These are phyloP conservation scores for Kregervanrija delftensis DNA, from an alignment of 805 yeast species.

Conservation along the genomic window DNA sequence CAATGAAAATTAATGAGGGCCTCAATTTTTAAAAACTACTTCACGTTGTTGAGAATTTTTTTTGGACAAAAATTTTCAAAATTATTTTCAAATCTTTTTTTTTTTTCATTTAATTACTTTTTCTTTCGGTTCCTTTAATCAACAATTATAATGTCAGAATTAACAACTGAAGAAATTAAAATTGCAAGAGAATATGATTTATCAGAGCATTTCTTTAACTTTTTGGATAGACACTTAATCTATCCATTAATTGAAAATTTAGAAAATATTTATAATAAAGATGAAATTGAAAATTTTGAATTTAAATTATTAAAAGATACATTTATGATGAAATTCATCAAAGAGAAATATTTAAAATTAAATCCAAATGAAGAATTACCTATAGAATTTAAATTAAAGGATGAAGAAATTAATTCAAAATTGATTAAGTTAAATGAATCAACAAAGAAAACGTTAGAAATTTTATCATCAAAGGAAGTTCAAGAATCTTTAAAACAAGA, in stretches of 20 bases:
- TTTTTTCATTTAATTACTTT: neutral
- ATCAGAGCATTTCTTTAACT: constrained; percentile 47
- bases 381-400: constrained; percentile 33
- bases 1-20: no score
- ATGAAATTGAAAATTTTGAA: constrained; percentile 39
- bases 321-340: constrained; percentile 45
- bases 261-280: constrained; percentile 26
- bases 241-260: constrained; percentile 28
- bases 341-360: constrained; percentile 36
- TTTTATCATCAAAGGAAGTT: constrained; percentile 42
- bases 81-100: neutral
- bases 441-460: constrained; percentile 39
- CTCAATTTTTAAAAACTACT: neutral
- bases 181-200: constrained; percentile 46
- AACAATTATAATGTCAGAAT: neutral
- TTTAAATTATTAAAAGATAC: constrained; percentile 52
- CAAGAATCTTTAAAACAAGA: constrained; percentile 48
- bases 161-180: constrained; percentile 23
- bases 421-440: constrained; percentile 32
- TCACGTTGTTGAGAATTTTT: neutral
- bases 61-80: neutral
- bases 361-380: constrained; percentile 36
- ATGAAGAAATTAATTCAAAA: constrained; percentile 33
- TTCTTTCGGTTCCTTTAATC: neutral
- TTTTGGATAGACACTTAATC: constrained; percentile 55